phyloP scores from a whole-genome alignment of 1,284 basidiomycete genomes.

The Apiotrichum akiyoshidainum region DNA sequence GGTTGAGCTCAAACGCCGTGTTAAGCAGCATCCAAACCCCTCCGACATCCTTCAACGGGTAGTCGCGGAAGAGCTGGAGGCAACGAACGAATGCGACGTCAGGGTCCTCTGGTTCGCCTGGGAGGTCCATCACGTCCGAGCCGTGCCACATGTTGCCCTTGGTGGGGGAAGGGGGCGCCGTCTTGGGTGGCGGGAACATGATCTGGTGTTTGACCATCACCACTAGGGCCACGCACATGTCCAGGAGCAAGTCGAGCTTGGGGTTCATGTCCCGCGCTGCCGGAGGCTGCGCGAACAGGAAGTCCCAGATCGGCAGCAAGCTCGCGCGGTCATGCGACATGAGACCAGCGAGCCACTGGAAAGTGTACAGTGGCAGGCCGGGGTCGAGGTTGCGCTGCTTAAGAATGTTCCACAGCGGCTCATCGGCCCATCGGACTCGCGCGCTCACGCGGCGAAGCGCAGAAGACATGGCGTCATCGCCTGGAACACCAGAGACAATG shows the following conservation, averaged over 20 bases:
- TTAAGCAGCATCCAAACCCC: constrained; percentile 28
- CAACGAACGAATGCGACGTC: constrained; percentile 31
- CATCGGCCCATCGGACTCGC: constrained; percentile 43
- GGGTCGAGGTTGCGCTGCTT: constrained; percentile 38
- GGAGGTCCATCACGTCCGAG: constrained; percentile 8
- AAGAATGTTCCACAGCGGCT: constrained; percentile 28
- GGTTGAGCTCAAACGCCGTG: constrained; percentile 33
- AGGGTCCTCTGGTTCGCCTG: constrained; percentile 20
- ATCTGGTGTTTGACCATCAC: constrained; percentile 32
- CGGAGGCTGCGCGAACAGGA: constrained; percentile 39
- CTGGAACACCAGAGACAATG: constrained; percentile 19
- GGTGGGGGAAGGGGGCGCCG: constrained; percentile 2
- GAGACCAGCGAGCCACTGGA: constrained; percentile 39
- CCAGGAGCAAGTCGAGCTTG: constrained; percentile 41
- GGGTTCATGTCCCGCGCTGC: constrained; percentile 25
- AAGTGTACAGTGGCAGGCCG: constrained; percentile 33
- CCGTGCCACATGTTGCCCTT: constrained; percentile 17
- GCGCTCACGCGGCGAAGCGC: constrained; percentile 29
- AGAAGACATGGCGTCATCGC: constrained; percentile 9
- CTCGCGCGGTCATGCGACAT: constrained; percentile 31
- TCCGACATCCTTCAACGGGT: constrained; percentile 33
- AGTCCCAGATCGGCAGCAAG: constrained; percentile 44
- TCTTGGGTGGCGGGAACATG: constrained; percentile 10
- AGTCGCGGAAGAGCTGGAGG: constrained; percentile 29
- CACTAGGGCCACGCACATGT: constrained; percentile 43